These are phyloP conservation scores for Daldinia grandis DNA, from an alignment of 495 filamentous ascomycete species.

Conservation along the genomic window DNA sequence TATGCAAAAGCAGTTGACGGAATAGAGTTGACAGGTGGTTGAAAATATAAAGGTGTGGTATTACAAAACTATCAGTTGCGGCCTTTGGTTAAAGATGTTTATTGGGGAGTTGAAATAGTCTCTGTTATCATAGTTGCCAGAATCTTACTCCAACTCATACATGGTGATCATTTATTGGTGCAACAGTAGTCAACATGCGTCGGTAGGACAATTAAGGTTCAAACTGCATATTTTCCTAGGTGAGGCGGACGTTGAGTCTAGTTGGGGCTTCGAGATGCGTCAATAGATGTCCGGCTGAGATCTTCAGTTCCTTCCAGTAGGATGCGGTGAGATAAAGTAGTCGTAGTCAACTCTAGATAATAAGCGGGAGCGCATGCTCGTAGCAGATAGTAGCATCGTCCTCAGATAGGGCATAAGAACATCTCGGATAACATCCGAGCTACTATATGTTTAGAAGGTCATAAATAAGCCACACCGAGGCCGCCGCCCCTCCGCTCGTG, in stretches of 20 bases:
- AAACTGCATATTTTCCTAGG: slow-evolving; percentile 33
- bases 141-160: slow-evolving; percentile 22
- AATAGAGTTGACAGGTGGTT: slow-evolving; percentile 20
- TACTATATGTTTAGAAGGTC: slow-evolving; percentile 9
- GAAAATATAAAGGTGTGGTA: slow-evolving; percentile 31
- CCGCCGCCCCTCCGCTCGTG: slow-evolving; percentile 17
- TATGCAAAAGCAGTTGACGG: slow-evolving; percentile 17
- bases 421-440: slow-evolving; percentile 23
- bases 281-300: slow-evolving; percentile 19
- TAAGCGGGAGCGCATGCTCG: slow-evolving; percentile 25
- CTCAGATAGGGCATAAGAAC: slow-evolving; percentile 13
- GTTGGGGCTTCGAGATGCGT: slow-evolving; percentile 26
- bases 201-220: slow-evolving; percentile 37
- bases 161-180: slow-evolving; percentile 23
- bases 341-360: slow-evolving; percentile 15
- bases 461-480: slow-evolving; percentile 34
- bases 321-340: slow-evolving; percentile 17
- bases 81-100: slow-evolving; percentile 11
- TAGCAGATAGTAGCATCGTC: slow-evolving; percentile 24
- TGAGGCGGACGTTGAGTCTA: slow-evolving; percentile 33
- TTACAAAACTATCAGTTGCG: slow-evolving; percentile 26
- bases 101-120: slow-evolving; percentile 34
- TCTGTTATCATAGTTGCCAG: slow-evolving; percentile 19
- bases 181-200: slow-evolving; percentile 17
- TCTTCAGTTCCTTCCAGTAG: slow-evolving; percentile 17